Evolutionary conservation across 257 asterid species (phyloP).

Genomic region (Fraxinus americana): DNA sequence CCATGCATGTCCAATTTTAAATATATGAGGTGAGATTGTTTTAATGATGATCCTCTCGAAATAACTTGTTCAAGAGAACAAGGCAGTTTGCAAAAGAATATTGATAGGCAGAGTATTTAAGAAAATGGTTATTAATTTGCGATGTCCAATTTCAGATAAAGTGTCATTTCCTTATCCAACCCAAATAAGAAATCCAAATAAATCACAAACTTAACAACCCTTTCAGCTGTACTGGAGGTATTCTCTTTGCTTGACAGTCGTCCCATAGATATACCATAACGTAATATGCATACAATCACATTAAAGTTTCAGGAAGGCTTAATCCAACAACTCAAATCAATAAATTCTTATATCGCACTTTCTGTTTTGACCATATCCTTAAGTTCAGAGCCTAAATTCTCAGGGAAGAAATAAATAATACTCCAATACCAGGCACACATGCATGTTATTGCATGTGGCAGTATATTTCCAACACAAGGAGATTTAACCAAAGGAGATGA

Average conservation of each 20-base stretch:
- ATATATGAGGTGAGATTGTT: background rate
- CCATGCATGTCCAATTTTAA: background rate
- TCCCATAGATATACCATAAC: background rate
- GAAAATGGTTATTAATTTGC: background rate
- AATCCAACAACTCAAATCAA: background rate
- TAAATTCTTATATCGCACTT: background rate
- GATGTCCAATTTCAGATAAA: constrained; percentile 6
- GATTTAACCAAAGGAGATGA: background rate
- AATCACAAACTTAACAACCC: background rate
- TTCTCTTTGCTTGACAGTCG: background rate
- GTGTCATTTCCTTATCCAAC: constrained; percentile 4
- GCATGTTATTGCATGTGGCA: background rate
- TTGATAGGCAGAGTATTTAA: background rate
- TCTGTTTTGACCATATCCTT: background rate
- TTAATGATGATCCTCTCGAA: background rate
- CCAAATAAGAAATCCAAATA: background rate
- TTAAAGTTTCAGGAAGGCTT: background rate
- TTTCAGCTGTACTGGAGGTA: background rate
- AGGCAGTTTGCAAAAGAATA: background rate
- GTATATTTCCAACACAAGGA: background rate
- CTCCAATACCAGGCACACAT: too few species aligned
- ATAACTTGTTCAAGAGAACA: background rate
- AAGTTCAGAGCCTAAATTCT: background rate
- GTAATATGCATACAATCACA: background rate
- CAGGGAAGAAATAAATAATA: background rate